Base-by-base conservation (phyloP, 2,329 filamentous ascomycete genomes). In the Didymella glomerata region DNA sequence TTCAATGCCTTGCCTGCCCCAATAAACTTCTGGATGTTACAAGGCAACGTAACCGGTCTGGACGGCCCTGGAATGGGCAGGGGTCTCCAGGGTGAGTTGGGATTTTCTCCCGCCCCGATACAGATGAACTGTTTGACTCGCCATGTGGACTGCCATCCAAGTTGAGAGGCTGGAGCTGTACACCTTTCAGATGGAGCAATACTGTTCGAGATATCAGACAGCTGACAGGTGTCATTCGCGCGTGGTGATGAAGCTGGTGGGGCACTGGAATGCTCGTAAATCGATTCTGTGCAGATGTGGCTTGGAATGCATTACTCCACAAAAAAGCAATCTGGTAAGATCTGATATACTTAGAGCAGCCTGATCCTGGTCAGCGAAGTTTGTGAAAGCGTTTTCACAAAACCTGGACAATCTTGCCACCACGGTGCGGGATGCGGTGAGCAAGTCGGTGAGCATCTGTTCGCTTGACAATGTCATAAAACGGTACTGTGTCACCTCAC, bases 151-250 rank as follows among this genome's bases (percentile, higher is more conserved):
- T 9, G 16, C 36, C 24, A 27, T 34, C 56, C 27, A 38, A 32
- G 45, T 42, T 28, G 38, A 24, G 45, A 20, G 11, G 25, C 20
- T 27, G 30, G 9, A 40, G 18, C 32, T 32, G 3, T 45, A 18
- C 28, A 14, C n/a, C 10, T 18, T 20, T 36, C 14, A 13, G 16
- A 47, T 38, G 5, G 9, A 32, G 47, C 41, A 40, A 20, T 24
- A 18, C 51, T 18, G 32, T 36, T 34, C 49, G 30, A 57, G 57
- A 61, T 41, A 53, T 32, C 51, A 44, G 27, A 41, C 51, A 40
- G 57, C 42, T 61, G 60, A 63, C 63, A 63, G 60, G 56, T 65
- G 66, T 63, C 65, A 68, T 55, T 61, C 63, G 59, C 63, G 63
- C 65, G 61, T 54, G 48, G 28, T 42, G 40, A 48, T 36, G 44